Base-by-base conservation (phyloP, 257 asterid genomes). In the Ophiorrhiza pumila region DNA sequence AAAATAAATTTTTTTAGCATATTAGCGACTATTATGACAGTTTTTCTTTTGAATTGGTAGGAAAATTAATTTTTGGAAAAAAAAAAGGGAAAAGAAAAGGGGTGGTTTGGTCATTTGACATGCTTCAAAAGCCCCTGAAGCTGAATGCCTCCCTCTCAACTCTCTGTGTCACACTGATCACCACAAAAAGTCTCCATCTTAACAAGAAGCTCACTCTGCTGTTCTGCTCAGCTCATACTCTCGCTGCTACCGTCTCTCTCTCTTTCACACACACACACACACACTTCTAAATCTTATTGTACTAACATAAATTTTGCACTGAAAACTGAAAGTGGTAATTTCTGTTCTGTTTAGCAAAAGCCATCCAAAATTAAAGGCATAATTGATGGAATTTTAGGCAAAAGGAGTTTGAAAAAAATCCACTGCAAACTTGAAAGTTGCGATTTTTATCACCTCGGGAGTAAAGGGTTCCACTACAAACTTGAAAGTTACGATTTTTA, bases 81-180 rank as follows among this genome's bases (percentile, higher is more conserved):
- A n/a, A n/a, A n/a, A n/a, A n/a, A n/a, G n/a, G n/a, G n/a, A n/a
- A n/a, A n/a, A n/a, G n/a, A n/a, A n/a, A n/a, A n/a, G n/a, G n/a
- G n/a, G n/a, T n/a, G n/a, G 13, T 34, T 52, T 32, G 63, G 74
- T 53, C 74, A 69, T 70, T 52, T 55, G 23, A 31, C 10, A 53
- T 23, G 41, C 65, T 70, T 55, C 52, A 37, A 70, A 55, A 14
- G 65, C 4, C 39, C 15, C 1, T 1, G 39, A 53, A n/a, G 2
- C 20, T n/a, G n/a, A 13, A 46, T 46, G 43, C 53, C 61, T 25
- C 65, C 15, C 45, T 32, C 34, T 4, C 50, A 23, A 18, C 35
- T 5, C 10, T 5, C 14, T 0, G 8, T 2, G 0, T 14, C 65
- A 15, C 25, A 29, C 1, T 9, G 29, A 3, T 3, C 5, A 47